Evolutionary conservation across 176 grass and related monocot species (phyloP).

Genomic region (Juncus inflexus): DNA sequence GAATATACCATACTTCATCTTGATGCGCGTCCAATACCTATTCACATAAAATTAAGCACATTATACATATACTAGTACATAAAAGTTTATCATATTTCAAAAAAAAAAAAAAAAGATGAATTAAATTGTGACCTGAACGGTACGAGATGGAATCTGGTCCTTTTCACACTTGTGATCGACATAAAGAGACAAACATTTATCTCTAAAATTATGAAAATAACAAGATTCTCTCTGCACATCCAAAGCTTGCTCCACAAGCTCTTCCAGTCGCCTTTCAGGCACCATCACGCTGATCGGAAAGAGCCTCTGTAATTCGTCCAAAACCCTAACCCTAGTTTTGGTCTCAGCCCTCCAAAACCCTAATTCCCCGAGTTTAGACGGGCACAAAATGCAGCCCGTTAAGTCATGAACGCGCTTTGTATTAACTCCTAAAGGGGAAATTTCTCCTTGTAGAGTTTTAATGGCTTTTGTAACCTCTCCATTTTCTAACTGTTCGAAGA

Average conservation of each 20-base stretch:
- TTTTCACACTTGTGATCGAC: constrained; percentile 74
- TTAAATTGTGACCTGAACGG: constrained; percentile 49
- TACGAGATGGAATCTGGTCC: constrained; percentile 73
- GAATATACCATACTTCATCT: constrained; percentile 96
- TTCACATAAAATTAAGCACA: constrained; percentile 12
- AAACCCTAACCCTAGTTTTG: constrained; percentile 51
- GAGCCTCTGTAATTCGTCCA: constrained; percentile 82
- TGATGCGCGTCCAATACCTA: constrained; percentile 62
- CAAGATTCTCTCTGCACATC: constrained; percentile 67
- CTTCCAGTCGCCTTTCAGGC: constrained; percentile 75
- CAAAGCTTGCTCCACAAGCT: constrained; percentile 82
- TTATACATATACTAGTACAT: constrained; percentile 12
- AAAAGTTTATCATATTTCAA: constrained; percentile 21
- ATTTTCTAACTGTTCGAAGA: constrained; percentile 68
- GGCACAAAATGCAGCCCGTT: constrained; percentile 54
- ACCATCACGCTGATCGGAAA: constrained; percentile 73
- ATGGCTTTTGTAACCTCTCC: constrained; percentile 59
- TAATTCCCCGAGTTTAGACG: constrained; percentile 42
- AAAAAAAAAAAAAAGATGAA: constrained; percentile 25
- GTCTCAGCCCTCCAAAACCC: constrained; percentile 41
- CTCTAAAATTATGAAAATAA: constrained; percentile 84
- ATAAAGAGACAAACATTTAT: constrained; percentile 62
- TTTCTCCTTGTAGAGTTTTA: constrained; percentile 67
- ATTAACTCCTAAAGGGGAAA: constrained; percentile 65
- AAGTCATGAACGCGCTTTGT: constrained; percentile 69